Conservation (phyloP, 768 basidiomycete genomes). For the Nidularia pulvinata region DNA sequence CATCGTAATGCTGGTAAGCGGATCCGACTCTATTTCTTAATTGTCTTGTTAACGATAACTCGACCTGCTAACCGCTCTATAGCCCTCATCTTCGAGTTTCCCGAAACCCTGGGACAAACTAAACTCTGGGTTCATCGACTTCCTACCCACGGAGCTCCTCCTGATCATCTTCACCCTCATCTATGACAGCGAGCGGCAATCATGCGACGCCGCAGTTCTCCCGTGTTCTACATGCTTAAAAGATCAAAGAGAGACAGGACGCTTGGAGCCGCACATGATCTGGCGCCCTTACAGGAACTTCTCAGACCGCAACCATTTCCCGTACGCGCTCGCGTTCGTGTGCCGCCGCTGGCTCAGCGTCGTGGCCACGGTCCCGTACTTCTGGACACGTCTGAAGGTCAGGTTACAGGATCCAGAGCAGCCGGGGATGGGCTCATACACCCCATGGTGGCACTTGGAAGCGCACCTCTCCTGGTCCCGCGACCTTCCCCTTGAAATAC, state of each 20-base stretch:
- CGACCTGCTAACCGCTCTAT: too few species aligned
- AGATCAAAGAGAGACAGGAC: neutral
- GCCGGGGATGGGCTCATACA: neutral
- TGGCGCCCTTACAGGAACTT: constrained; percentile 1
- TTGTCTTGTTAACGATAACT: too few species aligned
- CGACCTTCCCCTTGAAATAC: constrained; percentile 3
- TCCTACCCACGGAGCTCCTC: constrained; percentile 7
- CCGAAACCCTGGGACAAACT: neutral
- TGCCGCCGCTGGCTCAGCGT: constrained; percentile 5
- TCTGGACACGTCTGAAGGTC: constrained; percentile 7
- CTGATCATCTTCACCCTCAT: constrained; percentile 7
- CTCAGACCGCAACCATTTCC: constrained; percentile 3
- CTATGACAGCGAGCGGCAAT: neutral
- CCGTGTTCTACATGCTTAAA: neutral
- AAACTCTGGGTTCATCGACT: neutral
- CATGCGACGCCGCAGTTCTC: neutral
- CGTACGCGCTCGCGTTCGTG: constrained; percentile 3
- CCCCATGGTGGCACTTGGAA: neutral
- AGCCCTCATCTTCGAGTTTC: too few species aligned
- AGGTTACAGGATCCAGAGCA: too few species aligned
- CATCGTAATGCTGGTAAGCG: too few species aligned
- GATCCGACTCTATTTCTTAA: too few species aligned
- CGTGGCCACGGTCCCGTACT: constrained; percentile 5
- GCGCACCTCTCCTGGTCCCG: neutral
- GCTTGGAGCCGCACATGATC: constrained; percentile 1